Evolutionary conservation across 148 eudicot species (phyloP).

Genomic region (Mesembryanthemum crystallinum): DNA sequence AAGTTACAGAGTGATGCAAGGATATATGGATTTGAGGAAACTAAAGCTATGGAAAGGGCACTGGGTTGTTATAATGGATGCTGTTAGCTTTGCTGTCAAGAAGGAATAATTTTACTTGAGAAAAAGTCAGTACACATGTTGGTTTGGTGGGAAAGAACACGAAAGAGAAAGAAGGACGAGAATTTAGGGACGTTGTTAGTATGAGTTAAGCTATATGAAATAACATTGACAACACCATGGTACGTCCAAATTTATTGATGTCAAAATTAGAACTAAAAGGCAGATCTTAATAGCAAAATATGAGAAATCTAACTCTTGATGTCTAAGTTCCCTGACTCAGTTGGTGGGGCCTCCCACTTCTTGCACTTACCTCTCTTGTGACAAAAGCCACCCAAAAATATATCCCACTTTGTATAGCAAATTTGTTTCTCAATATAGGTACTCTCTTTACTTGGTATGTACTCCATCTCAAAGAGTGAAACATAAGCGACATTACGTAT

Average conservation of each 20-base stretch:
- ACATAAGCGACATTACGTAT: constrained; percentile 31
- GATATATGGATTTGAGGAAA: constrained; percentile 14
- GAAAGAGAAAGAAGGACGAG: constrained; percentile 23
- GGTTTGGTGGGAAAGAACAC: constrained; percentile 44
- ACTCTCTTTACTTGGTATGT: constrained; percentile 32
- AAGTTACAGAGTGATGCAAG: constrained; percentile 5
- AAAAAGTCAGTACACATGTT: constrained; percentile 39
- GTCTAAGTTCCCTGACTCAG: constrained; percentile 19
- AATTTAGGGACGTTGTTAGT: constrained; percentile 14
- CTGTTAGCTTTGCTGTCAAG: constrained; percentile 50
- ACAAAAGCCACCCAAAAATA: constrained; percentile 32
- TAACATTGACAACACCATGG: constrained; percentile 20
- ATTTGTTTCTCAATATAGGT: constrained; percentile 20
- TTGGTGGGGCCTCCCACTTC: constrained; percentile 26
- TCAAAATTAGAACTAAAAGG: constrained; percentile 25
- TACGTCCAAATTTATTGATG: constrained; percentile 19
- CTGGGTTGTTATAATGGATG: constrained; percentile 42
- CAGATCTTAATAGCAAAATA: constrained; percentile 5
- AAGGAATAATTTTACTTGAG: constrained; percentile 39
- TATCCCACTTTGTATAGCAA: not conserved
- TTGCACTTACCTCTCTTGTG: constrained; percentile 32
- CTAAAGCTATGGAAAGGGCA: constrained; percentile 18
- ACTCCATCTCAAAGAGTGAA: constrained; percentile 40
- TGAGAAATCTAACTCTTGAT: constrained; percentile 27
- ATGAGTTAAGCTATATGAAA: constrained; percentile 20